Conservation (phyloP, 2,329 filamentous ascomycete species). For the Colletotrichum spinosum region DNA sequence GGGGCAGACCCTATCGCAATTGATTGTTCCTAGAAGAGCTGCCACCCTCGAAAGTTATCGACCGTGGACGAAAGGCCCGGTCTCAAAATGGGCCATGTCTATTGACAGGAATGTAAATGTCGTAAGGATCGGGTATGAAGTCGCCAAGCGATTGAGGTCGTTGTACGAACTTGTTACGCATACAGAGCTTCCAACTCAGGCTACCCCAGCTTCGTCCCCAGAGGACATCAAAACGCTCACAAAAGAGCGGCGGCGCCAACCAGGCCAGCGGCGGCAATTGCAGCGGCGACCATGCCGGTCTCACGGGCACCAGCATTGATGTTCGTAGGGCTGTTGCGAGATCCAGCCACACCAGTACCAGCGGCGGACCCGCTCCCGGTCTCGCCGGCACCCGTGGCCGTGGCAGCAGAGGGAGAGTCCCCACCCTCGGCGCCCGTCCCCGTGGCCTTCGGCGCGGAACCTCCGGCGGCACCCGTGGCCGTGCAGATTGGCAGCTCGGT, state of each 20-base stretch:
- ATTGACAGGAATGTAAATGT: too few species aligned
- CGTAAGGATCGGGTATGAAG: too few species aligned
- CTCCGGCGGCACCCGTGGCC: slow-evolving; percentile 3
- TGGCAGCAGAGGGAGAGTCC: neutral
- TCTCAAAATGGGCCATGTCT: too few species aligned
- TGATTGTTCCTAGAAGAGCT: too few species aligned
- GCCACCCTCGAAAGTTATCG: too few species aligned
- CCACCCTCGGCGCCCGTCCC: neutral
- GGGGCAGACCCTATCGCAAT: too few species aligned
- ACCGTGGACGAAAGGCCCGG: too few species aligned
- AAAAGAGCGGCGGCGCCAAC: slow-evolving; percentile 42
- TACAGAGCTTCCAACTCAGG: too few species aligned
- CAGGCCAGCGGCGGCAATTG: slow-evolving; percentile 42
- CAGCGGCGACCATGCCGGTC: slow-evolving; percentile 41
- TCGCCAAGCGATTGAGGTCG: too few species aligned
- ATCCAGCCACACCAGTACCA: neutral
- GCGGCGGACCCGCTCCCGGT: neutral
- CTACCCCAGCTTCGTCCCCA: too few species aligned
- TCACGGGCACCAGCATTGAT: slow-evolving; percentile 39
- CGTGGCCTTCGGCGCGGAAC: neutral
- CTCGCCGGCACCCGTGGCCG: slow-evolving; percentile 3
- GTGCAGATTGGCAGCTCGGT: slow-evolving; percentile 26
- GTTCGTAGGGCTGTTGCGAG: slow-evolving; percentile 5
- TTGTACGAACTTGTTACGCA: too few species aligned
- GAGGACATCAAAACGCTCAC: slow-evolving; percentile 24